Evolutionary conservation across 139 green algal genomes (phyloP).

Genomic region (Chlorella sp.): DNA sequence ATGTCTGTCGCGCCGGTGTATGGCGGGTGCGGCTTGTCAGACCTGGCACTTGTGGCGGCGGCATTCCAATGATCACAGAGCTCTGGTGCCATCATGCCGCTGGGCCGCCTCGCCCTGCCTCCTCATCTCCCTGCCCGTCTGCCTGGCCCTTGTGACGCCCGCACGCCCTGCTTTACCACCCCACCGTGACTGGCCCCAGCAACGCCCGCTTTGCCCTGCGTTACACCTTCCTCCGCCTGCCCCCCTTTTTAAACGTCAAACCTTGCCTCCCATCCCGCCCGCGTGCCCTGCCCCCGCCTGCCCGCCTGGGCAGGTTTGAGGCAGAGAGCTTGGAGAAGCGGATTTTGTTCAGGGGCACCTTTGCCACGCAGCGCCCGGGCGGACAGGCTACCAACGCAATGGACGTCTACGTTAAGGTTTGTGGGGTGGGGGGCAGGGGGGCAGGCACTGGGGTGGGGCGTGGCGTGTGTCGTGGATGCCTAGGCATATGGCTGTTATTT

Average conservation of each 20-base stretch:
- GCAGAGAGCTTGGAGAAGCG: constrained; percentile 34
- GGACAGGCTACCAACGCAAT: constrained; percentile 39
- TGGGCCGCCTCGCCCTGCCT: too few species aligned
- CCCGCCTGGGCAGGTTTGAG: constrained; percentile 22
- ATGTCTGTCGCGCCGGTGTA: neutral
- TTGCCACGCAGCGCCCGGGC: constrained; percentile 55
- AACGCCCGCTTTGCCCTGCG: neutral
- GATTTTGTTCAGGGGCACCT: constrained; percentile 60
- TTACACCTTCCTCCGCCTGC: neutral
- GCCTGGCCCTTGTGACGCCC: too few species aligned
- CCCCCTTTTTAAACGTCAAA: neutral
- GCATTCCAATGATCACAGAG: too few species aligned
- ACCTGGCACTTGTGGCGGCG: too few species aligned
- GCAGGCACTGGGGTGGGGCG: neutral
- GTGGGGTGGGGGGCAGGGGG: too few species aligned
- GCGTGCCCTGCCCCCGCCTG: too few species aligned
- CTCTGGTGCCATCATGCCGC: too few species aligned
- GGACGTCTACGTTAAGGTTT: constrained; percentile 53
- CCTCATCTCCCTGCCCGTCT: too few species aligned
- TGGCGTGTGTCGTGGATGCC: too few species aligned
- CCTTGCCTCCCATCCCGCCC: neutral
- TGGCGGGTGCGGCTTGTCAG: neutral
- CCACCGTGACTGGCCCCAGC: too few species aligned
- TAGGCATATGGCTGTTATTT: too few species aligned
- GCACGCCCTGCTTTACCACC: too few species aligned